Evolutionary conservation across 768 basidiomycete species (phyloP), one percentile per base, ranked within the genome.

Genomic region (Boletus vinaceobasis): DNA sequence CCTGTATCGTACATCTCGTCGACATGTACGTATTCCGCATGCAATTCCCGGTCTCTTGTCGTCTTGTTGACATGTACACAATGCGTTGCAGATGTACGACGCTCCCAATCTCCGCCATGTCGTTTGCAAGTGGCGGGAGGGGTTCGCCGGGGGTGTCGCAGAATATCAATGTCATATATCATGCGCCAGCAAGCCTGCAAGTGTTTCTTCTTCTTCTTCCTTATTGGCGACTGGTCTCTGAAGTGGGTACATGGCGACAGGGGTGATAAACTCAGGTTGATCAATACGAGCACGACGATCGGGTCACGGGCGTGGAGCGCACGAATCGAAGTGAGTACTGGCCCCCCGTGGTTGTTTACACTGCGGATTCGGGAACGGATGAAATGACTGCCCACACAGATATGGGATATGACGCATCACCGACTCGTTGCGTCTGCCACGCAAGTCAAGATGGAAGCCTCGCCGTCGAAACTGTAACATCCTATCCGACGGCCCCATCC

Each of bases 141-240:
- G 64, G 64, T 7, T 56, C 60, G 10, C 52, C 69, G 1, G 75
- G 75, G 8, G 77, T 80, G 26, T 79, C 80, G 1, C 77, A 77
- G 49, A 71, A 62, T 3, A 77, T 82, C 59, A 75, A 80, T 50
- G 66, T 71, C 2, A 57, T 74, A n/a, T 81, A 75, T 56, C 78
- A 82, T 58, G 67, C 74, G 5, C 69, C 73, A 1, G 79, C 75
- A 1, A 53, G 63, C 19, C 50, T 69, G 82, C 74, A 59, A 43
- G 75, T 69, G 7, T 51, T 33, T 29, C 48, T 39, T 50, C 4
- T 17, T 17, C 23, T 33, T 19, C 14, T 4, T 44, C 29, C 27
- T 23, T 23, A 21, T 15, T 37, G 13, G 21, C 14, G 10, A 21
- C 9, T 4, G 38, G 13, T 21, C 4, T 2, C 52, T 49, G 14